Evolutionary conservation across 108 stramenopile genomes (phyloP).

Genomic region (Fragilariopsis cylindrus): DNA sequence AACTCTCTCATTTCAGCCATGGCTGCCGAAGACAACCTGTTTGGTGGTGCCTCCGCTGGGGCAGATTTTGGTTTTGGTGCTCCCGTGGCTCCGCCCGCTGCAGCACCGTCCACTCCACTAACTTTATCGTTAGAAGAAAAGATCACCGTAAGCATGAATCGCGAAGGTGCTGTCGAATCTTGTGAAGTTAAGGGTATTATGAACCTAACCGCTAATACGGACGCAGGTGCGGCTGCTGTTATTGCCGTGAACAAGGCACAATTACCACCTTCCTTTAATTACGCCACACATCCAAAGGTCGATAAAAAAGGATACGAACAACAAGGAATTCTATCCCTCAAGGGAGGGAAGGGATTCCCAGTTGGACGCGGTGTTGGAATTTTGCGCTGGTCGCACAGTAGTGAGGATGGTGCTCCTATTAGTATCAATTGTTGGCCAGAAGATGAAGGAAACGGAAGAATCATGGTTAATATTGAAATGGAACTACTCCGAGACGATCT

Average conservation of each 20-base stretch:
- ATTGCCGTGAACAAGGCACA: slow-evolving; percentile 83
- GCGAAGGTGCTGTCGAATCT: slow-evolving; percentile 91
- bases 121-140: slow-evolving; percentile 91
- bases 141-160: slow-evolving; percentile 84
- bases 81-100: slow-evolving; percentile 51
- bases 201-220: slow-evolving; percentile 95
- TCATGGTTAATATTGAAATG: slow-evolving; percentile 97
- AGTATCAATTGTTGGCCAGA: slow-evolving; percentile 99
- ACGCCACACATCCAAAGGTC: slow-evolving; percentile 98
- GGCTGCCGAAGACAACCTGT: slow-evolving; percentile 94
- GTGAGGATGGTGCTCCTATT: slow-evolving; percentile 91
- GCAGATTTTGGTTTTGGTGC: slow-evolving; percentile 51
- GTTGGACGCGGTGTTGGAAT: slow-evolving; percentile 92
- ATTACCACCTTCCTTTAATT: slow-evolving; percentile 73
- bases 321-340: slow-evolving; percentile 85
- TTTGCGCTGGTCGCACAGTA: slow-evolving; percentile 89
- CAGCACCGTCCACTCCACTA: slow-evolving; percentile 85
- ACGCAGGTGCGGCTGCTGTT: slow-evolving; percentile 83
- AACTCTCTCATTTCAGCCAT: slow-evolving; percentile 92
- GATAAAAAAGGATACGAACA: slow-evolving; percentile 91
- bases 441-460: slow-evolving; percentile 88
- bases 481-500: slow-evolving; percentile 76
- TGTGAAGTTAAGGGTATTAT: slow-evolving; percentile 97
- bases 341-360: slow-evolving; percentile 94
- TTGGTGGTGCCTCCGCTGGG: slow-evolving; percentile 47